Evolutionary conservation across 2,329 filamentous ascomycete genomes (phyloP).

Genomic region (Hymenoscyphus linearis): DNA sequence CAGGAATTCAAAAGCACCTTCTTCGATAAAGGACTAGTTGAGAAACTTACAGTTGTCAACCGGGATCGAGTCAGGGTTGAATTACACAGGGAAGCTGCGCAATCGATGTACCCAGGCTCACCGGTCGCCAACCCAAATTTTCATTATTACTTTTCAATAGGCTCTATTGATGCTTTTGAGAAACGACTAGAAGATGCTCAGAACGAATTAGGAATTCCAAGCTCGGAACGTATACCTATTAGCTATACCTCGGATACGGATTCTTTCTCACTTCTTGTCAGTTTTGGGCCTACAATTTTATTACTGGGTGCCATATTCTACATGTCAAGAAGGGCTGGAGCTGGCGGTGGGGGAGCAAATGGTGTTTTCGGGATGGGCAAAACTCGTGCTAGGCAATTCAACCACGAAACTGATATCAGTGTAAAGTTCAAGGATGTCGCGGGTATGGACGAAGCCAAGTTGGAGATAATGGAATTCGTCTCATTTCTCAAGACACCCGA

Average conservation of each 20-base stretch:
- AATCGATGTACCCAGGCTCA: slow-evolving; percentile 70
- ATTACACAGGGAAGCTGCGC: slow-evolving; percentile 69
- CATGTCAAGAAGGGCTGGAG: slow-evolving; percentile 69
- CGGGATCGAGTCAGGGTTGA: slow-evolving; percentile 74
- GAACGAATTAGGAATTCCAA: slow-evolving; percentile 77
- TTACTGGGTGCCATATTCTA: slow-evolving; percentile 80
- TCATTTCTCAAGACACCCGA: slow-evolving; percentile 93
- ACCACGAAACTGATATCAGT: slow-evolving; percentile 92
- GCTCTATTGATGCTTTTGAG: slow-evolving; percentile 91
- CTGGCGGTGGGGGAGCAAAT: slow-evolving; percentile 59
- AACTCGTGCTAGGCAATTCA: slow-evolving; percentile 94
- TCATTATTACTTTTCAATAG: slow-evolving; percentile 91
- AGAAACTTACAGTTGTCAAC: slow-evolving; percentile 81
- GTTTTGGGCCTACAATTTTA: slow-evolving; percentile 80
- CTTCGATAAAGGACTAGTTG: slow-evolving; percentile 90
- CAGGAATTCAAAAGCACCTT: slow-evolving; percentile 93
- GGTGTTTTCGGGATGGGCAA: slow-evolving; percentile 95
- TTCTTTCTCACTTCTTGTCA: slow-evolving; percentile 64
- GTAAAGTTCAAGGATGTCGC: slow-evolving; percentile 97
- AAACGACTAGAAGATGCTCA: slow-evolving; percentile 83
- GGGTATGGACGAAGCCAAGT: slow-evolving; percentile 96
- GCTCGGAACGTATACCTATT: slow-evolving; percentile 85
- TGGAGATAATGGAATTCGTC: slow-evolving; percentile 99
- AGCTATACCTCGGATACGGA: slow-evolving; percentile 75
- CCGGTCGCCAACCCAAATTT: slow-evolving; percentile 63